Evolutionary conservation across 192 early-diverging fungal genomes (phyloP).

Genomic region (Coemansia umbellata): DNA sequence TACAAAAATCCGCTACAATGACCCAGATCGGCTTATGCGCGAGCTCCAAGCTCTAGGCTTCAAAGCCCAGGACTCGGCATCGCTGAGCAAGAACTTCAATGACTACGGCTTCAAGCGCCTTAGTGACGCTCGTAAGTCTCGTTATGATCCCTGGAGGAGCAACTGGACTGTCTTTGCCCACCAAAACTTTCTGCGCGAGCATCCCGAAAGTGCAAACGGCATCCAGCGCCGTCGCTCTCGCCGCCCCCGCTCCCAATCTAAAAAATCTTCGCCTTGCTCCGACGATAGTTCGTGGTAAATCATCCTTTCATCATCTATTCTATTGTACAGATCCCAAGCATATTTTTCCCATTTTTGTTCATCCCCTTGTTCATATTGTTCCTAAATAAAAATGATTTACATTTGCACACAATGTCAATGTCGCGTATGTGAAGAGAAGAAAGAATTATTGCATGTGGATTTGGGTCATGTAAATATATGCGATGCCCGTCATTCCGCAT

Average conservation of each 20-base stretch:
- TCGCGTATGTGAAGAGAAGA: too few species aligned
- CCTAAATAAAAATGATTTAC: neutral
- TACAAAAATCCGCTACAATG: constrained; percentile 43
- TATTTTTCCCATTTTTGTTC: neutral
- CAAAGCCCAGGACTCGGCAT: constrained; percentile 49
- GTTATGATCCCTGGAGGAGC: constrained; percentile 34
- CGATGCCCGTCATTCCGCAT: too few species aligned
- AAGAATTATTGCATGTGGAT: neutral
- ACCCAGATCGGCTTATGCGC: constrained; percentile 44
- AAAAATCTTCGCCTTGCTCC: constrained; percentile 33
- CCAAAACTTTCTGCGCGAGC: constrained; percentile 19
- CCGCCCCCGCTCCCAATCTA: constrained; percentile 23
- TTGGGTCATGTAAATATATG: too few species aligned
- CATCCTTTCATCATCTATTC: constrained; percentile 3
- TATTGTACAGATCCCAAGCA: constrained; percentile 5
- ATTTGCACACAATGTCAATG: too few species aligned
- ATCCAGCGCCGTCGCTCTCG: constrained; percentile 42
- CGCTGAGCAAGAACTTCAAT: constrained; percentile 50
- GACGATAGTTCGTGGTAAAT: constrained; percentile 33
- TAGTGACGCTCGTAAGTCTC: constrained; percentile 46
- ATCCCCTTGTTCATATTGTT: neutral
- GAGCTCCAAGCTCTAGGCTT: constrained; percentile 48
- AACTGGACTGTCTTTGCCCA: constrained; percentile 46
- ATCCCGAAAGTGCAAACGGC: constrained; percentile 10
- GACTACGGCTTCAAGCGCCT: constrained; percentile 47